These are phyloP conservation scores for Dictyostelium capitatum DNA, from an alignment of 78 protist genomes.

Conservation along the genomic window DNA sequence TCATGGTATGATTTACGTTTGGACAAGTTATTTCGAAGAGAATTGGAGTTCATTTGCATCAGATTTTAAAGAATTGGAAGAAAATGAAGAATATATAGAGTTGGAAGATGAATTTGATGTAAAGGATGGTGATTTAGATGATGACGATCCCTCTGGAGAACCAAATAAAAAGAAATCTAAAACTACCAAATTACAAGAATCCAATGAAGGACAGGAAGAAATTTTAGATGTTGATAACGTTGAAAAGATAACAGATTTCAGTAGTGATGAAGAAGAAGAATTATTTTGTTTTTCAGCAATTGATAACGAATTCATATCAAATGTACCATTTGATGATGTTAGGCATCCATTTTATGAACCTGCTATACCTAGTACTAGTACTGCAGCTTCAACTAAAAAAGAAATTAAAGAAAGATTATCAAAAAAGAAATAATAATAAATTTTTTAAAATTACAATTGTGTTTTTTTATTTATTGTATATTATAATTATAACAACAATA, in stretches of 20 bases:
- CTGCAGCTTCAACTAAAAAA: not conserved
- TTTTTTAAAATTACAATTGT: no score
- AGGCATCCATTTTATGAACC: slow-evolving; percentile 14
- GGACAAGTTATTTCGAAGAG: slow-evolving; percentile 75
- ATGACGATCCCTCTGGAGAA: not conserved
- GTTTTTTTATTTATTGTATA: not conserved
- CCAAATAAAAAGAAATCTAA: not conserved
- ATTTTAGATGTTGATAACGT: slow-evolving; percentile 40
- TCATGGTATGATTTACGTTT: slow-evolving; percentile 72
- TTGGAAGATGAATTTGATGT: slow-evolving; percentile 91
- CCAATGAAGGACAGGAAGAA: slow-evolving; percentile 22
- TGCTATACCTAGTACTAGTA: no score
- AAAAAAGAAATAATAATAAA: slow-evolving; percentile 12
- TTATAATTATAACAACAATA: no score
- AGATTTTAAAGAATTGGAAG: slow-evolving; percentile 88
- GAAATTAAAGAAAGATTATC: not conserved
- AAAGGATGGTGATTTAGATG: slow-evolving; percentile 56
- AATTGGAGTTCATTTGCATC: slow-evolving; percentile 94
- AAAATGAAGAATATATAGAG: slow-evolving; percentile 88
- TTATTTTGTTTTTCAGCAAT: slow-evolving; percentile 29
- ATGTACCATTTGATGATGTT: not conserved
- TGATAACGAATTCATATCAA: not conserved
- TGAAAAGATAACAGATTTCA: slow-evolving; percentile 59
- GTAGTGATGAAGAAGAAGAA: slow-evolving; percentile 86
- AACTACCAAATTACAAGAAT: not conserved